A percentile compares a stretch with the other conserved stretches of the same genome.
Evolutionary conservation across 2,329 filamentous ascomycete genomes (phyloP).

Genomic region (Beauveria rudraprayagi): DNA sequence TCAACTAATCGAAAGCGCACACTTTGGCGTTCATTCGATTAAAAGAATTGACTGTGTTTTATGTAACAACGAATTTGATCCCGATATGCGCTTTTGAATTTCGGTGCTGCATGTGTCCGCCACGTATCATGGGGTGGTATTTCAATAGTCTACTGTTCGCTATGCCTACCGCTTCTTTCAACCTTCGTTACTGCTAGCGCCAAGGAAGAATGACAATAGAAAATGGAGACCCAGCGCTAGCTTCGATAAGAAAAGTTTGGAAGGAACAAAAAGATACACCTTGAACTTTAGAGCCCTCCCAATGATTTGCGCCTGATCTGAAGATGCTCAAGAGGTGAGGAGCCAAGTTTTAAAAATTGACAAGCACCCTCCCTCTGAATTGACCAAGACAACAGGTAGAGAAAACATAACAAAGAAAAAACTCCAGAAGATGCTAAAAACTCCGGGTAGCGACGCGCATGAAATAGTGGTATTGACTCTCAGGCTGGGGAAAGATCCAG

Average conservation of each 20-base stretch:
- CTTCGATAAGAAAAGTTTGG: neutral
- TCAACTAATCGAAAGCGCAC: neutral
- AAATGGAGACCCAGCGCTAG: neutral
- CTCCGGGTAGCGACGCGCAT: neutral
- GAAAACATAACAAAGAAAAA: neutral
- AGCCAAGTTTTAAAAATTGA: neutral
- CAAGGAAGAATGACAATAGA: neutral
- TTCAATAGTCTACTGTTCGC: neutral
- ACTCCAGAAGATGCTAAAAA: conserved; percentile 7
- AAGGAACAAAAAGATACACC: neutral
- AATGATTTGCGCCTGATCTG: conserved; percentile 2
- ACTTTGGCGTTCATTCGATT: neutral
- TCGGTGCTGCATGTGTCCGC: neutral
- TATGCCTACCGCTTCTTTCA: conserved; percentile 1
- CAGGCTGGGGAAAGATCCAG: neutral
- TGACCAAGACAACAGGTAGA: neutral
- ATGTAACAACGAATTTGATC: neutral
- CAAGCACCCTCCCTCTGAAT: neutral
- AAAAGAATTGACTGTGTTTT: neutral
- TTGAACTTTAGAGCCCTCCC: neutral
- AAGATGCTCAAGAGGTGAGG: neutral
- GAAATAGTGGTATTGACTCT: neutral
- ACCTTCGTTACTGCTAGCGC: neutral
- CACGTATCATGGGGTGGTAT: conserved; percentile 3
- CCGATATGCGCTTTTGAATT: too few relatives aligned